phyloP scores from a whole-genome alignment of 805 yeast genomes.

The Komagataella phaffii region DNA sequence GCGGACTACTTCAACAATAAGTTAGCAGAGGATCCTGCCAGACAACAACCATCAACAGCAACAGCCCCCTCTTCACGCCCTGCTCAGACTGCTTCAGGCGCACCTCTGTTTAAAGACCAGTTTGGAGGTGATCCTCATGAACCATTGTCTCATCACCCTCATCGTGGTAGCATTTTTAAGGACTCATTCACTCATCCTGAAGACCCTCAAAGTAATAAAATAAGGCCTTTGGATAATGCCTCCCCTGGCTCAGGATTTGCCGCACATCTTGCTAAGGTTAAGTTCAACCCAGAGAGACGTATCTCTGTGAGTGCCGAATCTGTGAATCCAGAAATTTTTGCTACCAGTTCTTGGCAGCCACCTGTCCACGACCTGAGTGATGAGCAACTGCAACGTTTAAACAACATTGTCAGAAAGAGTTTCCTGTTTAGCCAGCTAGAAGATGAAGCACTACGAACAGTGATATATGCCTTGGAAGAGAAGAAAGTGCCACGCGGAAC shows the following conservation, averaged over 20 bases:
- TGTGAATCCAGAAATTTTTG: constrained; percentile 58
- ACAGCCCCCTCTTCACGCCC: constrained; percentile 35
- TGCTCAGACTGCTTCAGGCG: constrained; percentile 32
- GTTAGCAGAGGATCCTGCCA: constrained; percentile 40
- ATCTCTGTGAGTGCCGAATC: constrained; percentile 88
- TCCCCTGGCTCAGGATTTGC: constrained; percentile 13
- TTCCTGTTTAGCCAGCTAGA: constrained; percentile 80
- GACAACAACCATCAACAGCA: constrained; percentile 11
- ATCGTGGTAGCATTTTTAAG: constrained; percentile 1
- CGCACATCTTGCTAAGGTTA: constrained; percentile 19
- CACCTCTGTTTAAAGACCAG: constrained; percentile 40
- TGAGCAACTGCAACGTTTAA: constrained; percentile 56
- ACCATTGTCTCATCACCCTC: constrained; percentile 16
- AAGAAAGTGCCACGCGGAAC: constrained; percentile 44
- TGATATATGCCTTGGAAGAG: constrained; percentile 75
- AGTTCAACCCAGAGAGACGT: constrained; percentile 72
- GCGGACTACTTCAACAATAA: constrained; percentile 56
- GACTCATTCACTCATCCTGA: constrained; percentile 5
- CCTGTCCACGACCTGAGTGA: constrained; percentile 51
- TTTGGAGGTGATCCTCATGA: constrained; percentile 32
- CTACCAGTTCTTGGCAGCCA: constrained; percentile 57
- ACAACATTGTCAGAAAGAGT: constrained; percentile 62
- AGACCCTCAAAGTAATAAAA: constrained; percentile 5
- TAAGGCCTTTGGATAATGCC: constrained; percentile 11
- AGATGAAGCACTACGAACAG: constrained; percentile 59